Percentiles rank a stretch among this genome's conserved stretches.
These are phyloP conservation scores for Coprinellus micaceus DNA, from an alignment of 768 basidiomycete genomes.

Conservation along the genomic window DNA sequence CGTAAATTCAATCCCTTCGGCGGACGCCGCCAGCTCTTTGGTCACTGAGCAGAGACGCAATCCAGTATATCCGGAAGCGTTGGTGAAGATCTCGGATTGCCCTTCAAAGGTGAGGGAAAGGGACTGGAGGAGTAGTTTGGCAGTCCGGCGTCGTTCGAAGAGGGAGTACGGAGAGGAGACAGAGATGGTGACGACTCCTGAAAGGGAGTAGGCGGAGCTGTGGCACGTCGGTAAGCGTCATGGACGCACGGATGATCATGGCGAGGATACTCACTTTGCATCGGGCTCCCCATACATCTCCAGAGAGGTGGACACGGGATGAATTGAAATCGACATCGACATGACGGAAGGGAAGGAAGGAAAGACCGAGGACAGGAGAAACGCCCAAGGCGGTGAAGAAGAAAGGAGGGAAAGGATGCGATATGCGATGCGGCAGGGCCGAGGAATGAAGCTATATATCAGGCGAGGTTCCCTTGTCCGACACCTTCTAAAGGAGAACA, in stretches of 20 bases:
- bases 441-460: constrained; percentile 3
- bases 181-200: constrained; percentile 72
- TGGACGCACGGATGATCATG: constrained; percentile 1
- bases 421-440: constrained; percentile 4
- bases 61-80: constrained; percentile 61
- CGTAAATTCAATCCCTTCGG: constrained; percentile 50
- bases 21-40: constrained; percentile 54
- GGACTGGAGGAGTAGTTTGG: constrained; percentile 60
- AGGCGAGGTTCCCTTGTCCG: neutral
- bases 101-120: constrained; percentile 80
- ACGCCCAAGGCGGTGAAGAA: constrained; percentile 14
- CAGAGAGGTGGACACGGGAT: constrained; percentile 52
- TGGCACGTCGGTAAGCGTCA: neutral
- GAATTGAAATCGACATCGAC: constrained; percentile 64
- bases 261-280: constrained; percentile 45
- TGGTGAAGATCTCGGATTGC: constrained; percentile 70
- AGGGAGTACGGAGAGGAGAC: constrained; percentile 55
- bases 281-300: constrained; percentile 73
- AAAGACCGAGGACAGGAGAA: constrained; percentile 19
- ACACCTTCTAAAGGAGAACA: neutral
- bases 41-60: constrained; percentile 65
- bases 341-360: constrained; percentile 35
- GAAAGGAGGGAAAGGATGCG: constrained; percentile 2
- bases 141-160: constrained; percentile 50
- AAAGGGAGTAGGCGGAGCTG: constrained; percentile 84